Conservation (phyloP, 2,329 filamentous ascomycete species). For the Arthroderma sp. region DNA sequence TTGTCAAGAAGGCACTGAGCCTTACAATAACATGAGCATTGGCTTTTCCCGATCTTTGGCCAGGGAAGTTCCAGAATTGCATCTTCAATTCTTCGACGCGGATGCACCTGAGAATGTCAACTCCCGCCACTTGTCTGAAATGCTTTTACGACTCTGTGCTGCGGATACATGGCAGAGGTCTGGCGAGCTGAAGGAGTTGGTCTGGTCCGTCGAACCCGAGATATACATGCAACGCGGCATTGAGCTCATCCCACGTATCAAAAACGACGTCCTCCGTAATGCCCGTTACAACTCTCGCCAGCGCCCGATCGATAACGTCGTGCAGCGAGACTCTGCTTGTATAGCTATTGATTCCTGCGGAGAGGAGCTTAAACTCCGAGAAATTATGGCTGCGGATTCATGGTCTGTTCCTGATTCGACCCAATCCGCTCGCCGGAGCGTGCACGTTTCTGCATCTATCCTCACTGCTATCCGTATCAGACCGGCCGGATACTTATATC, state of each 20-base stretch:
- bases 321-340: no score
- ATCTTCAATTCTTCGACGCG: constrained; percentile 8
- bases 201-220: neutral
- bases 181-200: neutral
- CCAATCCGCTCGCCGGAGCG: no score
- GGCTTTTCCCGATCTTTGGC: constrained; percentile 4
- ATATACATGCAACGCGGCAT: neutral
- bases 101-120: neutral
- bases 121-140: neutral
- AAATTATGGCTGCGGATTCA: no score
- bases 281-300: neutral
- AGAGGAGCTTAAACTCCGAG: no score
- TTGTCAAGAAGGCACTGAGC: neutral
- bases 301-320: no score
- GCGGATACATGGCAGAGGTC: neutral
- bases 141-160: neutral
- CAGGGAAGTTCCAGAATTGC: constrained; percentile 4
- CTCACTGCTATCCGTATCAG: no score
- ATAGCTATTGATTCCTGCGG: no score
- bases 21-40: neutral
- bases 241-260: neutral
- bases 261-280: neutral
- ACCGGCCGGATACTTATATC: no score
- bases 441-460: no score
- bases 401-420: no score